A percentile compares a stretch with the other conserved stretches of the same genome.
These are phyloP conservation scores for Penstemon newberryi DNA, from an alignment of 257 asterid species.

Conservation along the genomic window DNA sequence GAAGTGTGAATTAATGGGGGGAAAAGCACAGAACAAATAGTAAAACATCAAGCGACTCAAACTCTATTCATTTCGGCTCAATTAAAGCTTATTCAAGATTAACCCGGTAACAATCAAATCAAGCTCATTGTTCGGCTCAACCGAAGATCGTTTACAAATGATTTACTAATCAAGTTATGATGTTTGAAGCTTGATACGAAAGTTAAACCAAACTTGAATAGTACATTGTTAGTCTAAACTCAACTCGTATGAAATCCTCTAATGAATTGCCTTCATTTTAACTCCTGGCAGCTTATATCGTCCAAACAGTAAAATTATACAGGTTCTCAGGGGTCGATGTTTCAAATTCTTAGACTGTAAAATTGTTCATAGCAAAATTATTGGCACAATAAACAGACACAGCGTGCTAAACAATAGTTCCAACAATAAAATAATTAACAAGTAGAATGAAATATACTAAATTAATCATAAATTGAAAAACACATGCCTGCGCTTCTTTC, in stretches of 20 bases:
- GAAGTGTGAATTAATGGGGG: background rate
- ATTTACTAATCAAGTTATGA: no score
- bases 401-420: background rate
- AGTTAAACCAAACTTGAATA: background rate
- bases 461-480: conserved; percentile 20
- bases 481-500: conserved; percentile 91
- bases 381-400: background rate
- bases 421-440: conserved; percentile 12
- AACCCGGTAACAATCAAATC: background rate
- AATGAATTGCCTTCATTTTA: background rate
- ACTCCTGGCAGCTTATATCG: background rate
- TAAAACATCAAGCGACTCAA: background rate
- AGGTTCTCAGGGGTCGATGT: background rate
- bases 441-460: conserved; percentile 3
- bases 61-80: background rate
- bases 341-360: background rate
- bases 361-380: conserved; percentile 1
- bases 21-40: background rate
- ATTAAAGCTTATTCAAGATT: background rate
- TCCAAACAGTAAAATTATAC: background rate
- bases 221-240: background rate
- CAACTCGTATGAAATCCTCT: no score
- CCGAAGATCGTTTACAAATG: no score
- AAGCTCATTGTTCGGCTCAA: background rate
- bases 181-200: background rate